phyloP scores from a whole-genome alignment of 352 stramenopile species.

The Phytophthora hibernalis region DNA sequence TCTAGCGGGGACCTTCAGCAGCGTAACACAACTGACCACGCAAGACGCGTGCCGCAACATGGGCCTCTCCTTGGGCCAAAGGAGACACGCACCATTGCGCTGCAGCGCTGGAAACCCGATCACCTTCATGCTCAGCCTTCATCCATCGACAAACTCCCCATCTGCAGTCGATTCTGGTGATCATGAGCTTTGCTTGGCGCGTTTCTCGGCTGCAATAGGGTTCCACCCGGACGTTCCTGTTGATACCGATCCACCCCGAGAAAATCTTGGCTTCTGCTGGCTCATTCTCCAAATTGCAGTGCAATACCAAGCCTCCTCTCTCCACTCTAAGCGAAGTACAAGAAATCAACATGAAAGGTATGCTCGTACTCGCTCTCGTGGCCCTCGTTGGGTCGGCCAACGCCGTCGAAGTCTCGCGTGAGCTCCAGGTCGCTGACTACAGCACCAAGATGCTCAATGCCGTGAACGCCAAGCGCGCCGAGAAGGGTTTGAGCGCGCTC shows the following conservation, averaged over 20 bases:
- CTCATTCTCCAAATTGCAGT: conserved; percentile 39
- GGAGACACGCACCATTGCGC: conserved; percentile 13
- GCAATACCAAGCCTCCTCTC: conserved; percentile 28
- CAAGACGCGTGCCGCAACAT: not conserved
- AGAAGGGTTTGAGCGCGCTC: conserved; percentile 35
- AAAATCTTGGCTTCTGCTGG: conserved; percentile 6
- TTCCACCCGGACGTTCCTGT: no score
- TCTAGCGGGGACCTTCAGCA: no score
- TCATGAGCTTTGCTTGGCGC: conserved; percentile 36
- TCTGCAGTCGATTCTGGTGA: conserved; percentile 23
- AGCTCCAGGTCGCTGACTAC: conserved; percentile 46
- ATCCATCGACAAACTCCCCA: conserved; percentile 12
- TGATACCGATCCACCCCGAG: not conserved
- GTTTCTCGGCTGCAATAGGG: conserved; percentile 25
- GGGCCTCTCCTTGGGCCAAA: conserved; percentile 10
- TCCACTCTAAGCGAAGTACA: conserved; percentile 30
- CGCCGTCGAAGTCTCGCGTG: conserved; percentile 17
- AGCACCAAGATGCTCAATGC: conserved; percentile 40
- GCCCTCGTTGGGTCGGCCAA: conserved; percentile 32
- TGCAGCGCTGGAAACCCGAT: conserved; percentile 14
- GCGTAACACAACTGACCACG: conserved; percentile 18
- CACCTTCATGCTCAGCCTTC: conserved; percentile 9
- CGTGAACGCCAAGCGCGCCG: conserved; percentile 50
- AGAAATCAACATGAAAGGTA: conserved; percentile 22
- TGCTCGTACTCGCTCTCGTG: conserved; percentile 34